Base-by-base conservation (phyloP, 1,139 yeast genomes). In the Casaregolazyma suthepensis region DNA sequence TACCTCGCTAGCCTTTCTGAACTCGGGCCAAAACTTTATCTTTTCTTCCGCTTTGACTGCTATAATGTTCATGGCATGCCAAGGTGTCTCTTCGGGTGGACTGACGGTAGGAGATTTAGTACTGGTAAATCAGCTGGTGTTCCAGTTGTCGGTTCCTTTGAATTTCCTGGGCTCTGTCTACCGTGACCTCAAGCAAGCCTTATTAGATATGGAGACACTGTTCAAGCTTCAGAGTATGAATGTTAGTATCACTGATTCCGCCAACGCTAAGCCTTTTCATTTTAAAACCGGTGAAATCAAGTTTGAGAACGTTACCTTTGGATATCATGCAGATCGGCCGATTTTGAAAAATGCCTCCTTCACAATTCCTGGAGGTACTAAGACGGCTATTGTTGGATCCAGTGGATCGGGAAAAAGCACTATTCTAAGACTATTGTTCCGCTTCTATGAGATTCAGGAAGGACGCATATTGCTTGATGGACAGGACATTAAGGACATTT, bases 51-150 rank as follows among this genome's bases (percentile, higher is more conserved):
- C 99, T 1, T 75, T 94, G 61, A 93, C 99, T 1, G 90, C 85
- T 1, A 93, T 94, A 95, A 94, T 93, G 99, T 93, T 87, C 68
- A 85, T 93, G 96, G 98, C 97, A n/a, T 90, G 97, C 64, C 82
- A 83, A 56, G 98, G 98, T 31, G 95, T 93, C 13, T 83, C 90
- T 12, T 71, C 79, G 3, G 97, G 97, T 0, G 71, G 81, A 1
- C 75, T 93, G 56, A 85, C 95, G 1, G 98, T 94, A 17, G 99
- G 99, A 59, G 99, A 93, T 67, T 75, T 93, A 65, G 99, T 93
- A n/a, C 76, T 94, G 58, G 91, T 93, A 59, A 94, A 94, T 69
- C 99, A 94, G 71, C 77, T 94, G 54, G 98, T 93, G 10, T 93
- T 93, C 75, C 99, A 93, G 72, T 78, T 93, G 51, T 87, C 96